Percentiles rank a stretch among this genome's conserved stretches.
Evolutionary conservation across 116 monocot genomes (phyloP).

Genomic region (Posidonia oceanica): DNA sequence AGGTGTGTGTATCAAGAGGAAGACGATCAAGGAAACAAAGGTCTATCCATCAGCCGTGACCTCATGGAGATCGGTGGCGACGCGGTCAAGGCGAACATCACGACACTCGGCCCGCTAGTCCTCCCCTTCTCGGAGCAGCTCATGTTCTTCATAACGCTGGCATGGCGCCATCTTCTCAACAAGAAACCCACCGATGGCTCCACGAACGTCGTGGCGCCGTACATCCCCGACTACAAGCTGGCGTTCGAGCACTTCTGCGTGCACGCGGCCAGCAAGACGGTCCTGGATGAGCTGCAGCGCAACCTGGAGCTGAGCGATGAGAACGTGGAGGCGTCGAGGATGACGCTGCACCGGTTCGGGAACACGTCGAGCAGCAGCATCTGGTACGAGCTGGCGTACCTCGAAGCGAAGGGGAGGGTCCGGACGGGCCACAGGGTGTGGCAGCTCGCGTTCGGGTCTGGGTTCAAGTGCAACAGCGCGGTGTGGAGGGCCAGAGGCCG

Average conservation of each 20-base stretch:
- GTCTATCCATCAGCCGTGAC: slow-evolving; percentile 77
- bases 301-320: slow-evolving; percentile 38
- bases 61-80: slow-evolving; percentile 83
- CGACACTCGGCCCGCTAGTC: slow-evolving; percentile 54
- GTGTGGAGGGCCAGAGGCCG: slow-evolving; percentile 42
- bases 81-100: slow-evolving; percentile 71
- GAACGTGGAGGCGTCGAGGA: slow-evolving; percentile 38
- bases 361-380: slow-evolving; percentile 57
- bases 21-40: slow-evolving; percentile 35
- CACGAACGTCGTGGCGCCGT: background rate
- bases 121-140: slow-evolving; percentile 68
- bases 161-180: slow-evolving; percentile 26
- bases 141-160: slow-evolving; percentile 49
- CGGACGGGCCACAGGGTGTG: slow-evolving; percentile 37
- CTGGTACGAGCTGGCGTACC: slow-evolving; percentile 57
- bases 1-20: slow-evolving; percentile 79
- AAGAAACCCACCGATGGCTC: slow-evolving; percentile 40
- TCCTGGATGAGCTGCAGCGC: slow-evolving; percentile 41
- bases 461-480: slow-evolving; percentile 71
- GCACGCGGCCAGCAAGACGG: slow-evolving; percentile 17
- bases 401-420: slow-evolving; percentile 39
- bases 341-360: slow-evolving; percentile 42
- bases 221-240: slow-evolving; percentile 21
- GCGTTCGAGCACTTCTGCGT: slow-evolving; percentile 36
- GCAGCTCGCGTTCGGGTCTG: slow-evolving; percentile 63